These are phyloP conservation scores for Nitzschia sp. DNA, from an alignment of 108 stramenopile species.

Conservation along the genomic window DNA sequence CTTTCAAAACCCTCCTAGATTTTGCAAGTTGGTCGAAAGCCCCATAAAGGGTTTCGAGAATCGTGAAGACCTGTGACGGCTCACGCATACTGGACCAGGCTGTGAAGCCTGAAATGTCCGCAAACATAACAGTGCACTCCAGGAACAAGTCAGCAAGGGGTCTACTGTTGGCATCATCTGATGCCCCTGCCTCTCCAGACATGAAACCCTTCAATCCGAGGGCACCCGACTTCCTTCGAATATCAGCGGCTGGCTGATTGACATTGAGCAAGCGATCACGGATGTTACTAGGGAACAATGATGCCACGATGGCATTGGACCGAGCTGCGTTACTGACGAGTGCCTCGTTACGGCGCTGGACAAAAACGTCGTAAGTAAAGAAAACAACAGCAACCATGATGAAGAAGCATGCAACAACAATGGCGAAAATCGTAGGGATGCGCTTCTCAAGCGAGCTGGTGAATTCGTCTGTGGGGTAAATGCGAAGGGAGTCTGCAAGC, in stretches of 20 bases:
- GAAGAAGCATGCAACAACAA: slow-evolving; percentile 41
- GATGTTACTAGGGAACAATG: not conserved
- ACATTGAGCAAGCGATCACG: not conserved
- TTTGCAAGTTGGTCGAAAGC: not conserved
- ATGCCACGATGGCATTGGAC: not conserved
- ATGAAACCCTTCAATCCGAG: not conserved
- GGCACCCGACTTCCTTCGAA: not conserved
- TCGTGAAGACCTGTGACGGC: slow-evolving; percentile 3
- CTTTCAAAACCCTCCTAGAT: slow-evolving; percentile 1
- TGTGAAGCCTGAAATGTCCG: slow-evolving; percentile 12
- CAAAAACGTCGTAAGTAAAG: slow-evolving; percentile 51
- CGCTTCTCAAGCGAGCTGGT: slow-evolving; percentile 31
- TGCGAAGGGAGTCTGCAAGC: slow-evolving; percentile 1
- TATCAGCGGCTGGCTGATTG: not conserved
- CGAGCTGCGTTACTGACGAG: not conserved
- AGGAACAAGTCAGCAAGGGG: not conserved
- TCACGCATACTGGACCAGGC: slow-evolving; percentile 1
- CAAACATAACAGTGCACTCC: slow-evolving; percentile 1
- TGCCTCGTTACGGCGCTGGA: slow-evolving; percentile 39
- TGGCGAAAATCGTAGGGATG: slow-evolving; percentile 32
- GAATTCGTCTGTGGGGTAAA: slow-evolving; percentile 51
- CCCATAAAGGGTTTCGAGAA: slow-evolving; percentile 21
- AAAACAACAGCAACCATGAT: slow-evolving; percentile 42
- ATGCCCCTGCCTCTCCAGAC: not conserved
- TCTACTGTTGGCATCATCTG: not conserved